Conservation (phyloP, 2,329 filamentous ascomycete genomes). For the Ramichloridium luteum region DNA sequence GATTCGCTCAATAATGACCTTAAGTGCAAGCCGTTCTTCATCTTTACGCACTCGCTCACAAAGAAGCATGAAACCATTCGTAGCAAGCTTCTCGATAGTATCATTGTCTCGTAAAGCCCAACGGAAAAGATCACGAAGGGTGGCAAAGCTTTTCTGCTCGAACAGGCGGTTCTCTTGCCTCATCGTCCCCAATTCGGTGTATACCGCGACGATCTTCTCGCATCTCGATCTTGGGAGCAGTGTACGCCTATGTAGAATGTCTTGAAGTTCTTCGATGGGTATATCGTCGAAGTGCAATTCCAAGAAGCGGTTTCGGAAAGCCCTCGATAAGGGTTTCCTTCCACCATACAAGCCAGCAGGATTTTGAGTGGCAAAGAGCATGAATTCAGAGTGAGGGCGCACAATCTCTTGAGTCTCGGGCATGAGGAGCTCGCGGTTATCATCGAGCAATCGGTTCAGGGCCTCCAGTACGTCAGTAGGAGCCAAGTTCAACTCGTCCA, state of each 20-base stretch:
- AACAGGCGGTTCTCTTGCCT: slow-evolving; percentile 86
- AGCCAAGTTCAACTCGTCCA: slow-evolving; percentile 93
- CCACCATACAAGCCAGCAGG: slow-evolving; percentile 91
- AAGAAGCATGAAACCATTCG: slow-evolving; percentile 91
- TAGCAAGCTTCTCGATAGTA: slow-evolving; percentile 74
- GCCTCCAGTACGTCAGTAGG: slow-evolving; percentile 96
- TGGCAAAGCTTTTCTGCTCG: slow-evolving; percentile 96
- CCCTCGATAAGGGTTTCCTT: slow-evolving; percentile 80
- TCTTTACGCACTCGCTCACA: slow-evolving; percentile 87
- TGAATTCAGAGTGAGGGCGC: slow-evolving; percentile 84
- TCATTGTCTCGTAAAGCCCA: slow-evolving; percentile 84
- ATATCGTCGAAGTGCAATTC: slow-evolving; percentile 98
- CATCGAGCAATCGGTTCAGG: slow-evolving; percentile 85
- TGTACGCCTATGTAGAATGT: slow-evolving; percentile 78
- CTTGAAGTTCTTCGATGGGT: slow-evolving; percentile 83
- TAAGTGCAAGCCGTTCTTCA: slow-evolving; percentile 75
- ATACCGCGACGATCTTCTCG: slow-evolving; percentile 79
- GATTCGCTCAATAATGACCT: slow-evolving; percentile 73
- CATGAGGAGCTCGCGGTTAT: slow-evolving; percentile 89
- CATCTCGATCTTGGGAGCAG: slow-evolving; percentile 87
- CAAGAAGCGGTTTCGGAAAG: slow-evolving; percentile 92
- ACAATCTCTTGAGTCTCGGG: slow-evolving; percentile 94
- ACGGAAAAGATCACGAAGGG: slow-evolving; percentile 84
- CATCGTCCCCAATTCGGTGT: slow-evolving; percentile 79
- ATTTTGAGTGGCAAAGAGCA: slow-evolving; percentile 97